A percentile compares a stretch with the other conserved stretches of the same genome.
Evolutionary conservation across 352 stramenopile species (phyloP).

Genomic region (Globisporangium camurandrum): DNA sequence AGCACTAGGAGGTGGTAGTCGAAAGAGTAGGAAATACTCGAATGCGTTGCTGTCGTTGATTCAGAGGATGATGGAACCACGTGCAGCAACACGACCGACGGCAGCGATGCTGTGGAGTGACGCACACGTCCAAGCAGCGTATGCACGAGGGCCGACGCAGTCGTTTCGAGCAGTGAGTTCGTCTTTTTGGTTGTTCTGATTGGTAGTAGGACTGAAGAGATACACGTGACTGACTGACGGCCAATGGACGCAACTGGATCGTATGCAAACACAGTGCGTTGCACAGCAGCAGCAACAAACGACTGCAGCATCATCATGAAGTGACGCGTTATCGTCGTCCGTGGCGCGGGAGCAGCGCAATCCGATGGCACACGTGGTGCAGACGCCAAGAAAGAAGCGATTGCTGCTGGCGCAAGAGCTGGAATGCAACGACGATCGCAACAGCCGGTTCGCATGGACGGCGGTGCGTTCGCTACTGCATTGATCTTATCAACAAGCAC

Average conservation of each 20-base stretch:
- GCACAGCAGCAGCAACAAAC: conserved; percentile 1
- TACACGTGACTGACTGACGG: not conserved
- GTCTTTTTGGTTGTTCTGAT: not conserved
- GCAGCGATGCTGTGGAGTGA: not conserved
- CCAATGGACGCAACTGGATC: not conserved
- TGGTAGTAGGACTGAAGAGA: not conserved
- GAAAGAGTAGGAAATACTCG: too few species aligned
- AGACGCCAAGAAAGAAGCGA: conserved; percentile 13
- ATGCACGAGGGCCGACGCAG: not conserved
- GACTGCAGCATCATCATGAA: too few species aligned
- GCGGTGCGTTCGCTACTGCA: not conserved
- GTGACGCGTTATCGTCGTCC: too few species aligned
- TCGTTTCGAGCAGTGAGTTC: conserved; percentile 2
- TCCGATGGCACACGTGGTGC: not conserved
- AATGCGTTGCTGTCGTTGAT: conserved; percentile 29
- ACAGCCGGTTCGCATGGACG: not conserved
- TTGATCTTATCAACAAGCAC: too few species aligned
- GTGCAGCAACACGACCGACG: conserved; percentile 3
- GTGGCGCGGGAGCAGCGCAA: too few species aligned
- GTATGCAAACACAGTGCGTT: conserved; percentile 1
- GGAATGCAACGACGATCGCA: not conserved
- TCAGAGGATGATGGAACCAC: conserved; percentile 15
- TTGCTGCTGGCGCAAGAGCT: conserved; percentile 6
- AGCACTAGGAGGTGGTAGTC: too few species aligned
- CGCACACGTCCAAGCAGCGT: not conserved